Conservation (phyloP, 306 rosid species). For the barrel medic (Medicago truncatula) region MtrunA17r5.0-ANR NC_053044.1:33340501-33341000, state of each 20-base stretch:
- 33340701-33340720: constrained; percentile 39
- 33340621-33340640: constrained; percentile 32
- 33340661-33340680: constrained; percentile 38
- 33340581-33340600: constrained; percentile 47
- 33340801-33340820: constrained; percentile 42
- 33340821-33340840: constrained; percentile 38
- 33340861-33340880: constrained; percentile 36
- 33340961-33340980: constrained; percentile 12
- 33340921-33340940: background rate
- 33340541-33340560: constrained; percentile 45
- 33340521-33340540: constrained; percentile 8
- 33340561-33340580: constrained; percentile 43
- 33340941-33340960: constrained; percentile 21
- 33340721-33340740: constrained; percentile 21
- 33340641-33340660: constrained; percentile 32
- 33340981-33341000: background rate
- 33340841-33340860: constrained; percentile 45
- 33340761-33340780: constrained; percentile 42
- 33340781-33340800: constrained; percentile 36
- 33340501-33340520: background rate
- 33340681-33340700: constrained; percentile 38
- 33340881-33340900: constrained; percentile 11
- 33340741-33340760: constrained; percentile 42
- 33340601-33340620: constrained; percentile 39
- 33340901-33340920: constrained; percentile 4